Base-by-base conservation (phyloP, 2,329 filamentous ascomycete genomes). In the Calonectria crousiana region DNA sequence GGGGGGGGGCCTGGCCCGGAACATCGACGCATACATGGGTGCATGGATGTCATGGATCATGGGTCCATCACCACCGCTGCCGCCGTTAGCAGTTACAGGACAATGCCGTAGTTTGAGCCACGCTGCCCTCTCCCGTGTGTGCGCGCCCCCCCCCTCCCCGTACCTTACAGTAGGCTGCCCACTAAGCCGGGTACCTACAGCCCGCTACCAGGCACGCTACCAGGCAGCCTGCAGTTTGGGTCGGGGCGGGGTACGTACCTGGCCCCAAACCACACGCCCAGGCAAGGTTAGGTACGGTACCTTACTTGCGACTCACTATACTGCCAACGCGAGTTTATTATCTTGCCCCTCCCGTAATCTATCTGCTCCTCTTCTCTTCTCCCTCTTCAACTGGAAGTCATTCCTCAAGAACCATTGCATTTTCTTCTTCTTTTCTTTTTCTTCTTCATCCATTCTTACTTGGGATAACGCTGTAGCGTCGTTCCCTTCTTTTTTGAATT, bases 401-500 rank as follows among this genome's bases (percentile, higher is more conserved):
- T 77, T 76, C 72, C 65, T 74, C 72, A 79, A 72, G 74, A 75
- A 69, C 72, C 60, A 74, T 75, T 73, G 70, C 66, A 71, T 73
- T 75, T 74, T 77, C 56, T 62, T 62, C 56, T 62, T 62, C n/a
- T 62, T 62, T 62, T 60, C 56, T 73, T 74, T 77, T 80, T 76
- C 78, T 77, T 75, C 56, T 76, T 76, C 72, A 77, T 74, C 74
- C 36, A 69, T 79, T 75, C 69, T 67, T 71, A 32, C 67, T 73
- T 66, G 73, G 77, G 72, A 73, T 75, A 80, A 76, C 80, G 80
- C 80, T 81, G 80, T 76, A 78, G 79, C 79, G 80, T 81, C 73
- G 56, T 68, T 66, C 77, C 74, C 70, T 76, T 78, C 67, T 68
- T 80, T 80, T 79, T 78, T 82, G 78, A 83, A 83, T 83, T 83